Evolutionary conservation across 768 basidiomycete genomes (phyloP), one percentile per base, ranked within the genome.

Genomic region (Pulveroboletus ravenelii): DNA sequence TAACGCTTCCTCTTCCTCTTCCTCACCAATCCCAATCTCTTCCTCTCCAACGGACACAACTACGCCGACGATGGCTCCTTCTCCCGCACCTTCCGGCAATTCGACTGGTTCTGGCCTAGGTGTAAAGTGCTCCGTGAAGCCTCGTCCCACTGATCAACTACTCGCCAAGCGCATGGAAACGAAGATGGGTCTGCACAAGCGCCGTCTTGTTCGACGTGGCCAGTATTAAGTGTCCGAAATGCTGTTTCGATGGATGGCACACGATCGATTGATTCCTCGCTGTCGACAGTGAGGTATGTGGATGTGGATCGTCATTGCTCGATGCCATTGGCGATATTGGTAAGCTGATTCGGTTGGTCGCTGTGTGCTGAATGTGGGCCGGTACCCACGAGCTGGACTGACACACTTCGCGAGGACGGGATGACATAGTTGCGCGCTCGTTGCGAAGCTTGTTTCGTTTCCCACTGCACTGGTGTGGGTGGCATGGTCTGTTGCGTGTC

Each of bases 101-200:
- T 41, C 50, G 25, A 44, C 51, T 34, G 6, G 37, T 36, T 7
- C 45, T 37, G n/a, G 37, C 18, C 14, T 32, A 62, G 63, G 40
- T 9, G 27, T 40, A 3, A 25, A 40, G 12, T 65, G 64, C 30
- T 63, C 54, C 29, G 15, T 67, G 40, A 55, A 35, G n/a, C 9
- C 56, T n/a, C 50, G 46, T 41, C 61, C 61, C 25, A 34, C 43
- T 32, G 32, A 44, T 5, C 41, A 55, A 17, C 0, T 31, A 4
- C 53, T 57, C 31, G 25, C 52, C n/a, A 67, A 62, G 47, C 63
- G 65, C 20, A 30, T 31, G 18, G 6, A 41, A 13, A 37, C 37
- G 17, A 61, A 47, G 23, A 65, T 17, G 31, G 45, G 47, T 25
- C 34, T 42, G 13, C 63, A 57, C 60, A 64, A 67, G 41, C 60